A percentile compares a stretch with the other conserved stretches of the same genome.
Evolutionary conservation across 176 grass and related monocot genomes (phyloP).

Genomic region (Zea mays): Zm-B73-REFERENCE-NAM-5.0 NC_050100.1:204154501-204155000

Average conservation of each 20-base stretch:
- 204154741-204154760: not conserved
- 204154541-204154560: too few relatives aligned
- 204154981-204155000: not conserved
- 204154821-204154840: not conserved
- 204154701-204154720: not conserved
- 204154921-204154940: not conserved
- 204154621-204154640: not conserved
- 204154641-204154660: not conserved
- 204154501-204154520: too few relatives aligned
- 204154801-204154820: not conserved
- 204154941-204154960: conserved; percentile 39
- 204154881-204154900: not conserved
- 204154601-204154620: not conserved
- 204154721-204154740: not conserved
- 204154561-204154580: not conserved
- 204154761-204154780: not conserved
- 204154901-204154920: not conserved
- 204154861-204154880: not conserved
- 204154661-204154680: not conserved
- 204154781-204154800: not conserved
- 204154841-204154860: not conserved
- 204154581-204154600: not conserved
- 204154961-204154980: conserved; percentile 22
- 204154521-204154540: too few relatives aligned
- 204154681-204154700: not conserved